Conservation (phyloP, 1,139 yeast species). For the Zygoascus sp. region DNA sequence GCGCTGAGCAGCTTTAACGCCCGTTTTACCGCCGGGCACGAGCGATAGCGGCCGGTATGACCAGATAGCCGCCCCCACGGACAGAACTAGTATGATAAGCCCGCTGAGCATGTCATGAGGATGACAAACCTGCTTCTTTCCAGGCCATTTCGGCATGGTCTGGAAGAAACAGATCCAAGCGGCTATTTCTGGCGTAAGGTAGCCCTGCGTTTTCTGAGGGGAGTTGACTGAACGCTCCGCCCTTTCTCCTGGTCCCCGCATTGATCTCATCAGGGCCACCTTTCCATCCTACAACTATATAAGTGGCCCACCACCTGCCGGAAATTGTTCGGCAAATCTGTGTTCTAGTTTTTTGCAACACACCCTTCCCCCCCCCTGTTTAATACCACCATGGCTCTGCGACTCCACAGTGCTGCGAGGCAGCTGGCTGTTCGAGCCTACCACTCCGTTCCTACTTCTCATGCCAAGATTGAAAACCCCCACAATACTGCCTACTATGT, state of each 20-base stretch:
- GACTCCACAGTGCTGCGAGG: background rate
- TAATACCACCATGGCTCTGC: background rate
- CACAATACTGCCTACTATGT: conserved; percentile 54
- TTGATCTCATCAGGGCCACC: background rate
- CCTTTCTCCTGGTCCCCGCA: conserved; percentile 6
- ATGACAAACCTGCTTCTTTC: too few relatives aligned
- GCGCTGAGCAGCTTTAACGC: too few relatives aligned
- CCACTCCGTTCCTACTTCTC: conserved; percentile 44
- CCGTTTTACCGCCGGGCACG: background rate
- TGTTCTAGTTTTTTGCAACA: too few relatives aligned
- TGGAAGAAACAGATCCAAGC: too few relatives aligned
- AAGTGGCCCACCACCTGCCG: background rate
- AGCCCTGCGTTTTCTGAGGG: background rate
- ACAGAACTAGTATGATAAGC: too few relatives aligned
- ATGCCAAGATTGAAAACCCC: conserved; percentile 43
- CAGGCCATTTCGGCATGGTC: too few relatives aligned
- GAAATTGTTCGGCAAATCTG: too few relatives aligned
- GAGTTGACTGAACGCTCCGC: background rate
- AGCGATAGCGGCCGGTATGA: background rate
- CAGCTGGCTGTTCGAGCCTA: conserved; percentile 2
- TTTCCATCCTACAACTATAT: background rate
- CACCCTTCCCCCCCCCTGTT: background rate
- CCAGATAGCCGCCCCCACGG: background rate
- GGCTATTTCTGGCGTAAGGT: background rate
- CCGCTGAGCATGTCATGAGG: too few relatives aligned